Evolutionary conservation across 768 basidiomycete species (phyloP).

Genomic region (Porpolomopsis calyptriformis): DNA sequence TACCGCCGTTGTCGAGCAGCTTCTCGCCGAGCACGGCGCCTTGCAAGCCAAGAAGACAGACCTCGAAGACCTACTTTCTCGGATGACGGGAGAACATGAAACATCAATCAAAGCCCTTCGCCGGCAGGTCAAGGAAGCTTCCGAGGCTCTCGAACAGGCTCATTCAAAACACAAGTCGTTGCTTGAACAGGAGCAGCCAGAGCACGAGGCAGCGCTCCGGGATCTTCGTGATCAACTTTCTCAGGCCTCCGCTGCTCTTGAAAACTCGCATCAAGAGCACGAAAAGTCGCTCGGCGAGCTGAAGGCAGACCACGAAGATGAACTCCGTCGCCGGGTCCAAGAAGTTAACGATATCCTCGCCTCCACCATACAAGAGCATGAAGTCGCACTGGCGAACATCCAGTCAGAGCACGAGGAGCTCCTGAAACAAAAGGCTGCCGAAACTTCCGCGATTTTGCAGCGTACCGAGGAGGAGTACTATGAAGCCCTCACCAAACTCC

Average conservation of each 20-base stretch:
- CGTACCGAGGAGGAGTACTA: slow-evolving; percentile 76
- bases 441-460: slow-evolving; percentile 44
- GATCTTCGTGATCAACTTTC: slow-evolving; percentile 36
- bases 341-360: slow-evolving; percentile 44
- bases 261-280: slow-evolving; percentile 46
- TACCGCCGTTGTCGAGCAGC: slow-evolving; percentile 34
- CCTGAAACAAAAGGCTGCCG: slow-evolving; percentile 52
- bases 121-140: slow-evolving; percentile 33
- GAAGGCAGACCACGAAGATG: slow-evolving; percentile 40
- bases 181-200: slow-evolving; percentile 35
- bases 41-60: slow-evolving; percentile 27
- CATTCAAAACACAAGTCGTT: slow-evolving; percentile 39
- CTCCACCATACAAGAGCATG: slow-evolving; percentile 43
- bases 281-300: slow-evolving; percentile 51
- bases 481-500: slow-evolving; percentile 67
- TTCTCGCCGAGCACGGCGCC: slow-evolving; percentile 41
- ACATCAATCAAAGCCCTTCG: slow-evolving; percentile 27
- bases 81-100: slow-evolving; percentile 42
- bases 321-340: slow-evolving; percentile 40
- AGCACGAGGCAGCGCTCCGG: slow-evolving; percentile 33
- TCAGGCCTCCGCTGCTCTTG: slow-evolving; percentile 30
- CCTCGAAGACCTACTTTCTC: slow-evolving; percentile 37
- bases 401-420: slow-evolving; percentile 42
- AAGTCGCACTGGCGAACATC: slow-evolving; percentile 36
- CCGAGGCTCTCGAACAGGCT: slow-evolving; percentile 33